Conservation (phyloP, 352 stramenopile species). For the Phytophthora colocasiae region DNA sequence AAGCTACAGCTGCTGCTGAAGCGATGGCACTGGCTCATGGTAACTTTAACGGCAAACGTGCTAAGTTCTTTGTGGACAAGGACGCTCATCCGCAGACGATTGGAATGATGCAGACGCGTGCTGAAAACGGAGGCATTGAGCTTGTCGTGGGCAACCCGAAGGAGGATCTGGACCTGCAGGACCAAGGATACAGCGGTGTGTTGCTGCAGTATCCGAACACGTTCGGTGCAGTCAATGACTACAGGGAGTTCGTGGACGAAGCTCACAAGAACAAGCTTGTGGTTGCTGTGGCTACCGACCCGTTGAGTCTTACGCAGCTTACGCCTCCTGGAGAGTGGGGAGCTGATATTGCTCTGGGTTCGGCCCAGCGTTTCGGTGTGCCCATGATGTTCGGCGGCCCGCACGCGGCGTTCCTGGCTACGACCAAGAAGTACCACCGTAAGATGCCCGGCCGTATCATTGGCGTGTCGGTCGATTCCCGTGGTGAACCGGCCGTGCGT, state of each 20-base stretch:
- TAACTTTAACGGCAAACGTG: constrained; percentile 93
- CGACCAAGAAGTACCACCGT: constrained; percentile 95
- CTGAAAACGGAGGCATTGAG: constrained; percentile 92
- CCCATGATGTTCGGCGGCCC: constrained; percentile 99
- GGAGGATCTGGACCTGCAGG: constrained; percentile 78
- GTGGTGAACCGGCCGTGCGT: constrained; percentile 95
- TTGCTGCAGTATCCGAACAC: constrained; percentile 99
- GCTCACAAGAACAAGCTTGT: constrained; percentile 91
- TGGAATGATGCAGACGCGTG: constrained; percentile 94
- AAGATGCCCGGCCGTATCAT: constrained; percentile 99
- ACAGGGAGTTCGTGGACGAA: constrained; percentile 89
- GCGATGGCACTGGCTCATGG: constrained; percentile 97
- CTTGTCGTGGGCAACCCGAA: constrained; percentile 90
- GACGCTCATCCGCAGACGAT: constrained; percentile 93
- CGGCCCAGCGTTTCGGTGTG: constrained; percentile 98
- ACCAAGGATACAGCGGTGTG: constrained; percentile 95
- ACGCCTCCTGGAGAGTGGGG: constrained; percentile 95
- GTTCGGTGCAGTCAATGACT: constrained; percentile 94
- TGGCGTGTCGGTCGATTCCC: constrained; percentile 96
- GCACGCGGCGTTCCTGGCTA: constrained; percentile 98
- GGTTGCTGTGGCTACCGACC: constrained; percentile 97
- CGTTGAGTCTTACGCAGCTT: constrained; percentile 96
- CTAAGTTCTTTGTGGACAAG: constrained; percentile 97
- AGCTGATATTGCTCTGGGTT: constrained; percentile 98
- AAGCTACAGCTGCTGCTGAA: constrained; percentile 98